phyloP scores from a whole-genome alignment of 1,284 basidiomycete genomes.

The Irpex sp. region DNA sequence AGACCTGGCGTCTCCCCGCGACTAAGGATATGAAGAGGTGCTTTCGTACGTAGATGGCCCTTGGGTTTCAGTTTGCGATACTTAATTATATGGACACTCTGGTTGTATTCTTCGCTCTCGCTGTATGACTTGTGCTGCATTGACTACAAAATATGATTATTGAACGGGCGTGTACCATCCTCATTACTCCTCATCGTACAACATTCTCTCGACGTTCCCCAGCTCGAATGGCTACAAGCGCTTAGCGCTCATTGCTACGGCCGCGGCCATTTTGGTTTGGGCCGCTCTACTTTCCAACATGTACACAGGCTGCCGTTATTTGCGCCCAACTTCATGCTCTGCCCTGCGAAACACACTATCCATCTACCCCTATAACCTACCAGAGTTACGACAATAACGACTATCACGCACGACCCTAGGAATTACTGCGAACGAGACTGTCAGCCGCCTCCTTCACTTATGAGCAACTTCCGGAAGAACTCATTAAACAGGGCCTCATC shows the following conservation, averaged over 20 bases:
- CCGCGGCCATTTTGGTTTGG: no score
- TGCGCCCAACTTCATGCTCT: no score
- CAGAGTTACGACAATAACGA: not conserved
- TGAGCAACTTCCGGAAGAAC: not conserved
- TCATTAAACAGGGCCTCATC: not conserved
- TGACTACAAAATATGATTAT: no score
- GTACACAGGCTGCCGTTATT: no score
- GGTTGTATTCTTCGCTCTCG: not conserved
- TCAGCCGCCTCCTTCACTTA: not conserved
- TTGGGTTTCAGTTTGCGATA: not conserved
- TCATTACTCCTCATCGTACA: no score
- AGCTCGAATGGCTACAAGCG: no score
- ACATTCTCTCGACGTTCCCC: no score
- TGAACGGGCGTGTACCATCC: no score
- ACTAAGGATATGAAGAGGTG: not conserved
- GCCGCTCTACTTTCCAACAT: no score
- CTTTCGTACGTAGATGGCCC: not conserved
- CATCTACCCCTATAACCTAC: not conserved
- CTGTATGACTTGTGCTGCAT: not conserved
- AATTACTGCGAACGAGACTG: not conserved
- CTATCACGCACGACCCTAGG: not conserved
- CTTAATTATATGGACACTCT: not conserved
- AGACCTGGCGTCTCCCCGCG: slow-evolving; percentile 3
- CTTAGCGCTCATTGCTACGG: no score
- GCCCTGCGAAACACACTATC: no score